phyloP scores from a whole-genome alignment of 179 eudicot species.

The Spinacia oleracea region DNA sequence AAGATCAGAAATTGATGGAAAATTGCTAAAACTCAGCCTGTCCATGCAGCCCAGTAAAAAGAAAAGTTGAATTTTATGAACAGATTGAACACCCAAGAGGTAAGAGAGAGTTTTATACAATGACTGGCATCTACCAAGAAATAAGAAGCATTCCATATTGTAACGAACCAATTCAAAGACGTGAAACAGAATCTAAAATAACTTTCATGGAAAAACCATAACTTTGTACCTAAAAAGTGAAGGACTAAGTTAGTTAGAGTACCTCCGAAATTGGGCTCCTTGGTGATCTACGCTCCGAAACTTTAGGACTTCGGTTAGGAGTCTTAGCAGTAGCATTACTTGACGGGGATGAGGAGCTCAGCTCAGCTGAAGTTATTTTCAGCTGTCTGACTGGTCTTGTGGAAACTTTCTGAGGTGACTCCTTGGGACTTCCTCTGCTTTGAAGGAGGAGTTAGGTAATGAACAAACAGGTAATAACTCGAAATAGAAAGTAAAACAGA shows the following conservation, averaged over 20 bases:
- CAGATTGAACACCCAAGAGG: background rate
- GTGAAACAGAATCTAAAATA: background rate
- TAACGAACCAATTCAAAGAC: background rate
- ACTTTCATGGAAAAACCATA: background rate
- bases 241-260: slow-evolving; percentile 14
- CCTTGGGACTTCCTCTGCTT: slow-evolving; percentile 46
- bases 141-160: background rate
- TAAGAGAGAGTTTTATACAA: background rate
- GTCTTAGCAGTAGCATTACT: slow-evolving; percentile 38
- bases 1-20: background rate
- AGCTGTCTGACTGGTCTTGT: slow-evolving; percentile 60
- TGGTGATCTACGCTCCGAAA: slow-evolving; percentile 58
- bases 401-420: slow-evolving; percentile 51
- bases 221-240: background rate
- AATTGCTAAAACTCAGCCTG: background rate
- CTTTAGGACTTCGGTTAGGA: slow-evolving; percentile 70
- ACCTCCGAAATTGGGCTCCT: slow-evolving; percentile 76
- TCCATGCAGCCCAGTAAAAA: background rate
- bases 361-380: slow-evolving; percentile 49
- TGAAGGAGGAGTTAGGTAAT: background rate
- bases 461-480: background rate
- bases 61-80: background rate
- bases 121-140: background rate
- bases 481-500: background rate
- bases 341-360: slow-evolving; percentile 49